phyloP scores from a whole-genome alignment of 2,329 filamentous ascomycete genomes.

The Camillea tinctor region DNA sequence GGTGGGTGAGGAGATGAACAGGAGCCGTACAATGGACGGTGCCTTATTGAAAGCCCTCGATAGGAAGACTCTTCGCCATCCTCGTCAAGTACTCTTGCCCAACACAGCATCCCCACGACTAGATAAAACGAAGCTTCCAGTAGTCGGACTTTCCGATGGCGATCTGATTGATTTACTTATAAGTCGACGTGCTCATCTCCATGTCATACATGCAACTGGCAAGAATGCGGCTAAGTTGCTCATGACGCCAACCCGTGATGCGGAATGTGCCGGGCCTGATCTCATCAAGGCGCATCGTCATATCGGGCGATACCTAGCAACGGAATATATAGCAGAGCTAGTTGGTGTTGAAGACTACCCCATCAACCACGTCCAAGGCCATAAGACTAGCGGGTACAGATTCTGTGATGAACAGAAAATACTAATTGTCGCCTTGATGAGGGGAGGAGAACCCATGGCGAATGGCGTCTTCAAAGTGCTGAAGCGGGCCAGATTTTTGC shows the following conservation, averaged over 20 bases:
- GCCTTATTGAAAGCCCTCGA: conserved; percentile 43
- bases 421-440: conserved; percentile 60
- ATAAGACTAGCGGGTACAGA: conserved; percentile 42
- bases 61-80: conserved; percentile 34
- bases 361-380: conserved; percentile 53
- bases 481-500: conserved; percentile 36
- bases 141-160: conserved; percentile 32
- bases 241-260: conserved; percentile 53
- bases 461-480: conserved; percentile 55
- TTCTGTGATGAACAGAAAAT: conserved; percentile 48
- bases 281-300: conserved; percentile 49
- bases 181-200: neutral
- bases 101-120: conserved; percentile 39
- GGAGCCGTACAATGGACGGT: conserved; percentile 54
- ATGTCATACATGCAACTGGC: conserved; percentile 44
- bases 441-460: conserved; percentile 62
- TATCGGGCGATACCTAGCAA: conserved; percentile 54
- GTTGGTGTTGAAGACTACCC: conserved; percentile 49
- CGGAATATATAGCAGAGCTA: conserved; percentile 42
- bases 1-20: conserved; percentile 43
- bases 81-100: conserved; percentile 49
- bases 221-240: conserved; percentile 48
- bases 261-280: conserved; percentile 40
- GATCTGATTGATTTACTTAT: conserved; percentile 10
- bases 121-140: conserved; percentile 41